These are phyloP conservation scores for Candolleomyces eurysporus DNA, from an alignment of 768 basidiomycete species.

Conservation along the genomic window DNA sequence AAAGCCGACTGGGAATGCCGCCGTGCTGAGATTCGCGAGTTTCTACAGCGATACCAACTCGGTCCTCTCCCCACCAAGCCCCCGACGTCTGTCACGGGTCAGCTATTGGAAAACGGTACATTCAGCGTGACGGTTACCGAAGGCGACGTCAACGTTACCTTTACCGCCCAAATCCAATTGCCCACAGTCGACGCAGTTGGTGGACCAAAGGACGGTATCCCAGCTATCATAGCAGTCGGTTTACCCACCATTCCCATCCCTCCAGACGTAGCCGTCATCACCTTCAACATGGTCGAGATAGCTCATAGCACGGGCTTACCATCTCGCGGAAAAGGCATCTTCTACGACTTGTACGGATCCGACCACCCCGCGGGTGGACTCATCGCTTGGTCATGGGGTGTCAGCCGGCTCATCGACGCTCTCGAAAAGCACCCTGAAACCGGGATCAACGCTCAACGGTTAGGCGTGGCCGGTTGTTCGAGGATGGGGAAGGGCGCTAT, in stretches of 20 bases:
- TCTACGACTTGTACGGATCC: constrained; percentile 51
- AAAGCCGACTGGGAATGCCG: constrained; percentile 52
- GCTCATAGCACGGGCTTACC: constrained; percentile 43
- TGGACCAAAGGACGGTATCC: constrained; percentile 41
- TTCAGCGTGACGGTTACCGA: constrained; percentile 48
- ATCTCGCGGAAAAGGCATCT: constrained; percentile 41
- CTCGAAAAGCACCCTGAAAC: constrained; percentile 43
- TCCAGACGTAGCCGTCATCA: constrained; percentile 40
- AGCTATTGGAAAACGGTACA: constrained; percentile 35
- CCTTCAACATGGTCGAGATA: constrained; percentile 51
- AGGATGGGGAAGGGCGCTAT: constrained; percentile 60
- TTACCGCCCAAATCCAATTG: constrained; percentile 40
- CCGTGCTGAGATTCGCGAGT: constrained; percentile 42
- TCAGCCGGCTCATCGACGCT: constrained; percentile 54
- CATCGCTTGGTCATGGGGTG: constrained; percentile 58
- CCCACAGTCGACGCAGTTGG: constrained; percentile 39
- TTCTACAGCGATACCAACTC: constrained; percentile 52
- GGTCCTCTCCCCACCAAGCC: constrained; percentile 50
- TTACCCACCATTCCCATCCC: constrained; percentile 39
- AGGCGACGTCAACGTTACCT: constrained; percentile 39
- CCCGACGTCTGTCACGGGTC: constrained; percentile 35
- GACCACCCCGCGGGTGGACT: constrained; percentile 44
- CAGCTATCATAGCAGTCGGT: constrained; percentile 51
- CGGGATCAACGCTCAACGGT: constrained; percentile 44
- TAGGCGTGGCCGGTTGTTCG: constrained; percentile 60